Percentiles rank a stretch among this genome's conserved stretches.
Evolutionary conservation across 129 eudicot genomes (phyloP).

Genomic region (Kitagawia praeruptora): DNA sequence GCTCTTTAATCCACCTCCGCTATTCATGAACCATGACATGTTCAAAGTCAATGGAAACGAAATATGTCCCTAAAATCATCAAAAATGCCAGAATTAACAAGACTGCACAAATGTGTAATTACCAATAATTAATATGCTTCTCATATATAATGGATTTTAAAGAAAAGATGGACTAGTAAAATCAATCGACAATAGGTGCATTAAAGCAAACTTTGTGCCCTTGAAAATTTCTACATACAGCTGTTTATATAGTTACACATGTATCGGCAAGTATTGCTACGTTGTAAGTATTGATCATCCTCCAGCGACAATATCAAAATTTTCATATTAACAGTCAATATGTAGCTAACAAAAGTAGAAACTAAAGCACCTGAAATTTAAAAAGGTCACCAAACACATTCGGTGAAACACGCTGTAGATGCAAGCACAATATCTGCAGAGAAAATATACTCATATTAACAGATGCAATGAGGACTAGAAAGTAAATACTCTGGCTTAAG

Average conservation of each 20-base stretch:
- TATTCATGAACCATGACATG: slow-evolving; percentile 40
- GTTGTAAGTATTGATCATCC: not conserved
- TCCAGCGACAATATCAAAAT: not conserved
- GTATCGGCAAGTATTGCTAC: not conserved
- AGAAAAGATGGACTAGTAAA: not conserved
- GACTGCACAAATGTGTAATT: not conserved
- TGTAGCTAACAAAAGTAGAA: not conserved
- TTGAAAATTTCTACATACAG: not conserved
- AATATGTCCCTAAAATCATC: slow-evolving; percentile 63
- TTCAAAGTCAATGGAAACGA: slow-evolving; percentile 65
- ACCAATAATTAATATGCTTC: not conserved
- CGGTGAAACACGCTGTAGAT: slow-evolving; percentile 77
- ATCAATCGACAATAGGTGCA: not conserved
- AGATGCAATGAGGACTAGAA: not conserved
- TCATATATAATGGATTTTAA: not conserved
- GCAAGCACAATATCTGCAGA: slow-evolving; percentile 70
- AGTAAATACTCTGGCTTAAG: not conserved
- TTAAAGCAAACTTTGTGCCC: not conserved
- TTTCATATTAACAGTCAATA: not conserved
- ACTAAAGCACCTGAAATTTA: slow-evolving; percentile 58
- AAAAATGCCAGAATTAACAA: slow-evolving; percentile 13
- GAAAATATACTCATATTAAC: slow-evolving; percentile 2
- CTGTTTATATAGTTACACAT: not conserved
- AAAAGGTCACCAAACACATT: slow-evolving; percentile 53
- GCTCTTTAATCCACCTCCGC: slow-evolving; percentile 39